Base-by-base conservation (phyloP, 2,329 filamentous ascomycete species). In the Purpureocillium lavendulum region DNA sequence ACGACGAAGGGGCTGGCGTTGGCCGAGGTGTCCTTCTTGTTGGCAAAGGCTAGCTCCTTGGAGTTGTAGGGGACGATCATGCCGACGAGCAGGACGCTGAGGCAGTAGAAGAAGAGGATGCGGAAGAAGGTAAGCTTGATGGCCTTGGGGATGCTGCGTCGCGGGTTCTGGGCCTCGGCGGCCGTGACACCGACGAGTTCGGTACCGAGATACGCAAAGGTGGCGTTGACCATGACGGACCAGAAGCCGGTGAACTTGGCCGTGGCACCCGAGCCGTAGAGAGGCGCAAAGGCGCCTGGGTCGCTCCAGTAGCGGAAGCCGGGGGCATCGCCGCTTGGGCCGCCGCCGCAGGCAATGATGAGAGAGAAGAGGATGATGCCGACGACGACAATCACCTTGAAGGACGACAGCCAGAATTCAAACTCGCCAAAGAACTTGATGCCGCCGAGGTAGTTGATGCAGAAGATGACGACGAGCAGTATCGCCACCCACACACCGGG, bases 51-150 rank as follows among this genome's bases (percentile, higher is more conserved):
- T 5, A 87, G 77, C 1, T 75, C 59, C 0, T 46, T 0, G 30
- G 74, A 75, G 67, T 89, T 64, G 68, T 84, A 89, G 1, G 83
- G 82, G 4, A 90, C 81, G 38, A 83, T 70, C 72, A 87, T 85
- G 53, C 84, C 84, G 40, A 90, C 67, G 38, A 89, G 70, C 38
- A 90, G 71, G 29, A 88, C 82, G 16, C 75, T 80, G 42, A 87
- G 60, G 51, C 80, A 71, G 68, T 90, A 90, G 69, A 90, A 90
- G 65, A 89, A 67, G 48, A 87, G 62, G 57, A 90, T 89, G 42
- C 85, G 84, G 67, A 77, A 89, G 62, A 89, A 89, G 49, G 84
- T 88, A 36, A 87, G 71, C 57, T 80, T 83, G 68, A 88, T 88
- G 39, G 84, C 84, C 43, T 80, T 77, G 7, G 85, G 85, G 45